Evolutionary conservation across 1,139 yeast genomes (phyloP).

Genomic region (Scheffersomyces stambukii): DNA sequence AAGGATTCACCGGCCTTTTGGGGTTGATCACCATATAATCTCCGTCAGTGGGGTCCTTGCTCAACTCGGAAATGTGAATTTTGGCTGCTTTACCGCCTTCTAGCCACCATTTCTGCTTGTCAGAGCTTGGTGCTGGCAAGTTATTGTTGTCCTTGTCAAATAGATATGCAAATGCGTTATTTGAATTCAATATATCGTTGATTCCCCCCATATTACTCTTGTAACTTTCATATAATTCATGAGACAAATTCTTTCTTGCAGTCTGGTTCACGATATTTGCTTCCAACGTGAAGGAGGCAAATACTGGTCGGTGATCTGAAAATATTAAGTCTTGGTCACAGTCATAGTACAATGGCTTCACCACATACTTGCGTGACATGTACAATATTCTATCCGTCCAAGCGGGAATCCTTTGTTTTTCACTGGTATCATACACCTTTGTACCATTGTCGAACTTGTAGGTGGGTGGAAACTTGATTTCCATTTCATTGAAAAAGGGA

Average conservation of each 20-base stretch:
- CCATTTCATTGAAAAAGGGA: constrained; percentile 68
- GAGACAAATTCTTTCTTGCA: constrained; percentile 53
- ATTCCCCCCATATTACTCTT: constrained; percentile 41
- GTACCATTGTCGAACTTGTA: constrained; percentile 90
- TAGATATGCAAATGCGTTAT: constrained; percentile 21
- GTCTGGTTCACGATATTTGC: constrained; percentile 69
- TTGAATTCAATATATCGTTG: constrained; percentile 30
- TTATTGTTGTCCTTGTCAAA: constrained; percentile 25
- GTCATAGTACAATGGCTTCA: constrained; percentile 65
- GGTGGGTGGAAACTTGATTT: constrained; percentile 79
- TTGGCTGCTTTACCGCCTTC: constrained; percentile 74
- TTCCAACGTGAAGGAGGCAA: constrained; percentile 65
- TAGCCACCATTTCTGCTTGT: constrained; percentile 86
- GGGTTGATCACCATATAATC: constrained; percentile 59
- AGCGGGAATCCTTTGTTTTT: constrained; percentile 90
- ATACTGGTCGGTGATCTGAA: constrained; percentile 94
- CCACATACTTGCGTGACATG: constrained; percentile 43
- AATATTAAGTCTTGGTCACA: constrained; percentile 59
- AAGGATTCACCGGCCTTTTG: constrained; percentile 65
- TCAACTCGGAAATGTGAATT: constrained; percentile 46
- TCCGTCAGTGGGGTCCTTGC: no score
- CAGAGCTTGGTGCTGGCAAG: constrained; percentile 89
- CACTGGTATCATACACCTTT: constrained; percentile 74
- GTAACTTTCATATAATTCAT: constrained; percentile 56
- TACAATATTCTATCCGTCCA: constrained; percentile 86